Conservation (phyloP, 345 rosid species). For the Erysimum cheiranthoides region DNA sequence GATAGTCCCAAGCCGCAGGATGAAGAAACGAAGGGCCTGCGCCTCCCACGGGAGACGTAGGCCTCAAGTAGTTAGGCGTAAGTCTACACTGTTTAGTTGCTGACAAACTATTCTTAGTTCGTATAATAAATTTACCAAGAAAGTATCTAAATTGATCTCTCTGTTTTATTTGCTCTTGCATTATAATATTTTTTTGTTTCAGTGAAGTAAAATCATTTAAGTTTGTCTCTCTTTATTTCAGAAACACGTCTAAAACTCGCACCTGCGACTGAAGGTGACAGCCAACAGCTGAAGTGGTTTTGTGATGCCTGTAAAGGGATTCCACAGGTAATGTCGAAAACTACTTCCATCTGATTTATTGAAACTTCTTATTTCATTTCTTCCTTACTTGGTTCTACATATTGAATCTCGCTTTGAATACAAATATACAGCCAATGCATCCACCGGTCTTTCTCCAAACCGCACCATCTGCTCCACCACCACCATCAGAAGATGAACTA, state of each 20-base stretch:
- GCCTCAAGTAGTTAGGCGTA: constrained; percentile 75
- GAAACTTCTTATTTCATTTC: not conserved
- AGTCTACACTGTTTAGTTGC: constrained; percentile 53
- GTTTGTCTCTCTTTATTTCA: constrained; percentile 44
- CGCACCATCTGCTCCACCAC: constrained; percentile 73
- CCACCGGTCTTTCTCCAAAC: constrained; percentile 74
- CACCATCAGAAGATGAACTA: constrained; percentile 64
- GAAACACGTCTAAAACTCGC: constrained; percentile 82
- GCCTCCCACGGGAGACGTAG: constrained; percentile 64
- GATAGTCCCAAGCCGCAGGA: constrained; percentile 80
- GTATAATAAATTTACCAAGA: not conserved
- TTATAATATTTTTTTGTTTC: not conserved
- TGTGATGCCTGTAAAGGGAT: constrained; percentile 98
- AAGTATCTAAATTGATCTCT: constrained; percentile 13
- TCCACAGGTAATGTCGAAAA: constrained; percentile 64
- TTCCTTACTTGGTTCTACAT: constrained; percentile 1
- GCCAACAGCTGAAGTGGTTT: constrained; percentile 79
- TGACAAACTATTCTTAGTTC: constrained; percentile 29
- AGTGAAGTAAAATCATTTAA: constrained; percentile 16
- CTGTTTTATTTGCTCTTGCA: constrained; percentile 23
- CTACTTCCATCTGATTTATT: not conserved
- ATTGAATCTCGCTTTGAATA: constrained; percentile 21
- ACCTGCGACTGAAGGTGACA: constrained; percentile 74
- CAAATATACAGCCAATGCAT: constrained; percentile 57
- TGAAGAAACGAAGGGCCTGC: constrained; percentile 61